Percentiles rank a stretch among this genome's conserved stretches.
Conservation (phyloP, 306 rosid genomes). For the Hippophae rhamnoides region DNA sequence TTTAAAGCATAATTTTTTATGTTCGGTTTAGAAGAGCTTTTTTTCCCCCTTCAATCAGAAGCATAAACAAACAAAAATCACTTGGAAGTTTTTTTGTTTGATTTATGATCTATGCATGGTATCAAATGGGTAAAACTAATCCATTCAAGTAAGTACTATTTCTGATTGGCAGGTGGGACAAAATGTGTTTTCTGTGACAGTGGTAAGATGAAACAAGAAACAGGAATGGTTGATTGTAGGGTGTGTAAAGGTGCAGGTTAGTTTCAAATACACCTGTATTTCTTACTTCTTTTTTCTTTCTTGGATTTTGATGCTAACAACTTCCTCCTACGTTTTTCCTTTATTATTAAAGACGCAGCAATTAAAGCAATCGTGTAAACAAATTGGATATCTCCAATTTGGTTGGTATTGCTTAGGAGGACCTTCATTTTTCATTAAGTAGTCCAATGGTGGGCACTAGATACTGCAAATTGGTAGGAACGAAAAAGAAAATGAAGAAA, state of each 20-base stretch:
- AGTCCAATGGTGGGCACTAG: too few relatives aligned
- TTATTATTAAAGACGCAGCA: background rate
- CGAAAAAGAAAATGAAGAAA: too few relatives aligned
- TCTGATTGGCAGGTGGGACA: conserved; percentile 65
- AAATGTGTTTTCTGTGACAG: conserved; percentile 75
- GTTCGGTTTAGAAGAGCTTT: too few relatives aligned
- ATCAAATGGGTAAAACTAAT: background rate
- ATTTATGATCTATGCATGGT: background rate
- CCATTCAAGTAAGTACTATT: conserved; percentile 3
- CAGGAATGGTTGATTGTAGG: conserved; percentile 64
- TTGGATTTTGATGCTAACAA: background rate
- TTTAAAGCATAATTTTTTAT: too few relatives aligned
- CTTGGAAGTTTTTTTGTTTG: background rate
- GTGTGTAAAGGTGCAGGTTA: conserved; percentile 97
- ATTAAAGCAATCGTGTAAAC: background rate
- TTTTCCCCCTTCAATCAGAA: too few relatives aligned
- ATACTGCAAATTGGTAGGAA: too few relatives aligned
- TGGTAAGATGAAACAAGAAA: conserved; percentile 84
- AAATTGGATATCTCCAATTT: background rate
- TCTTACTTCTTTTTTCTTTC: background rate
- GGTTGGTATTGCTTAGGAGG: too few relatives aligned
- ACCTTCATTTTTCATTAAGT: too few relatives aligned
- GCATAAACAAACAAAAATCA: too few relatives aligned
- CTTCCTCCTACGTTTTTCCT: background rate
- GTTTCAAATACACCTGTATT: conserved; percentile 2